Evolutionary conservation across 768 basidiomycete genomes (phyloP).

Genomic region (Gloeophyllum trabeum): DNA sequence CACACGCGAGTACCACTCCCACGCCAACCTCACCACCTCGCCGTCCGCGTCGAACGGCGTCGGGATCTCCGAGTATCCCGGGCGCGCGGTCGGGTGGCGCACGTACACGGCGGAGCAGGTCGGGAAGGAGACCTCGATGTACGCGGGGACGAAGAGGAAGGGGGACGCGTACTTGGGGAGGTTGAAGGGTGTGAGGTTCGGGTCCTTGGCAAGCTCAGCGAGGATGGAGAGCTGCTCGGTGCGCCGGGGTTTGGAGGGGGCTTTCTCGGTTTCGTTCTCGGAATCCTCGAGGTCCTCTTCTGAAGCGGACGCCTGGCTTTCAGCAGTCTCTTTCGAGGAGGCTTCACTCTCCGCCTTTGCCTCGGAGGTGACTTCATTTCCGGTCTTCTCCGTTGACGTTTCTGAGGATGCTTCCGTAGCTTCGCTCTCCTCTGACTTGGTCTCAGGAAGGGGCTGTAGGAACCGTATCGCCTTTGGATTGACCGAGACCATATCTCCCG

Average conservation of each 20-base stretch:
- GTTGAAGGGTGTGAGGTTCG: constrained; percentile 57
- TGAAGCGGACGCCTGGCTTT: too few relatives aligned
- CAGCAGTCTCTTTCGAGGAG: not conserved
- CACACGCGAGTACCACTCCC: constrained; percentile 88
- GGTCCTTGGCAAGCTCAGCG: constrained; percentile 4
- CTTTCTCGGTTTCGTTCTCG: not conserved
- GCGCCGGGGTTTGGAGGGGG: constrained; percentile 1
- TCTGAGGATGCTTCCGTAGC: constrained; percentile 1
- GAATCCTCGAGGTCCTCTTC: too few relatives aligned
- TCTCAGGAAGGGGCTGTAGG: constrained; percentile 24
- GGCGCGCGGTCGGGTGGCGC: constrained; percentile 93
- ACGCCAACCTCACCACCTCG: constrained; percentile 71
- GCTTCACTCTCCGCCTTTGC: not conserved
- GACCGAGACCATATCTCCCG: constrained; percentile 91
- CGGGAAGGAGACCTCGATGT: constrained; percentile 74
- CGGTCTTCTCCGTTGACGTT: not conserved
- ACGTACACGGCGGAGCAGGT: constrained; percentile 91
- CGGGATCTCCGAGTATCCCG: constrained; percentile 91
- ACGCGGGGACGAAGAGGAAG: constrained; percentile 88
- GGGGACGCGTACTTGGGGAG: constrained; percentile 85
- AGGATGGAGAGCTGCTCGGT: constrained; percentile 3
- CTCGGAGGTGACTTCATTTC: not conserved
- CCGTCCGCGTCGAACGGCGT: constrained; percentile 96
- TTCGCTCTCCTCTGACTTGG: not conserved
- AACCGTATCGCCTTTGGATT: constrained; percentile 74